These are phyloP conservation scores for Mortierella sp. DNA, from an alignment of 371 early-diverging fungal genomes.

Conservation along the genomic window DNA sequence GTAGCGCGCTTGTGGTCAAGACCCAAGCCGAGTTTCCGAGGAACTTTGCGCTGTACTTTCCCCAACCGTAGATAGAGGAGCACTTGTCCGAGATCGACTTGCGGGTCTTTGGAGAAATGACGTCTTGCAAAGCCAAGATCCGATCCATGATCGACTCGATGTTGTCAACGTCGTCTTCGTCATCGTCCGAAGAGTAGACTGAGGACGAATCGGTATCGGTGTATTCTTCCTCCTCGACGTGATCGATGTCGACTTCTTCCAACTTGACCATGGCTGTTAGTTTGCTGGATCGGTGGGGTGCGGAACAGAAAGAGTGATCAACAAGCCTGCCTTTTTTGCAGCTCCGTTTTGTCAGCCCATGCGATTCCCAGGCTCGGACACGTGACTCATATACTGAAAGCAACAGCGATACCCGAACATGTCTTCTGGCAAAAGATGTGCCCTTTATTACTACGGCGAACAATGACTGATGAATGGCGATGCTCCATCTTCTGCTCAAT, in stretches of 20 bases:
- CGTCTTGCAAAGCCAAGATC: constrained; percentile 78
- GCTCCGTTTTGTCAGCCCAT: too few relatives aligned
- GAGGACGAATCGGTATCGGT: constrained; percentile 49
- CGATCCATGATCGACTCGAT: constrained; percentile 68
- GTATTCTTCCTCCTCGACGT: constrained; percentile 52
- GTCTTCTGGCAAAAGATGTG: too few relatives aligned
- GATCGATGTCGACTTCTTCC: constrained; percentile 49
- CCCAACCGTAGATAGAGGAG: constrained; percentile 64
- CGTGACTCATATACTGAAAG: too few relatives aligned
- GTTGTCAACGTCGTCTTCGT: constrained; percentile 55
- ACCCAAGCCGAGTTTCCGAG: constrained; percentile 85
- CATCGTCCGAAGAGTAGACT: constrained; percentile 51
- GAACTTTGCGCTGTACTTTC: constrained; percentile 66
- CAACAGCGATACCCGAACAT: too few relatives aligned
- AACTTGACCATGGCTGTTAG: constrained; percentile 44
- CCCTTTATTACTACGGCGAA: too few relatives aligned
- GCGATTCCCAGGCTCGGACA: too few relatives aligned
- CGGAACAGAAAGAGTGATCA: neutral
- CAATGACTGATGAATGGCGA: too few relatives aligned
- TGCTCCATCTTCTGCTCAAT: too few relatives aligned
- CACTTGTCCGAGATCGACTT: constrained; percentile 63
- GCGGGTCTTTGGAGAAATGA: constrained; percentile 77
- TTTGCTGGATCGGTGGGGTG: neutral
- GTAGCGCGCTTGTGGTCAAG: constrained; percentile 80
- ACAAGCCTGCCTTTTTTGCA: too few relatives aligned